phyloP scores from a whole-genome alignment of 768 basidiomycete species.

The Hydnomerulius pinastri region DNA sequence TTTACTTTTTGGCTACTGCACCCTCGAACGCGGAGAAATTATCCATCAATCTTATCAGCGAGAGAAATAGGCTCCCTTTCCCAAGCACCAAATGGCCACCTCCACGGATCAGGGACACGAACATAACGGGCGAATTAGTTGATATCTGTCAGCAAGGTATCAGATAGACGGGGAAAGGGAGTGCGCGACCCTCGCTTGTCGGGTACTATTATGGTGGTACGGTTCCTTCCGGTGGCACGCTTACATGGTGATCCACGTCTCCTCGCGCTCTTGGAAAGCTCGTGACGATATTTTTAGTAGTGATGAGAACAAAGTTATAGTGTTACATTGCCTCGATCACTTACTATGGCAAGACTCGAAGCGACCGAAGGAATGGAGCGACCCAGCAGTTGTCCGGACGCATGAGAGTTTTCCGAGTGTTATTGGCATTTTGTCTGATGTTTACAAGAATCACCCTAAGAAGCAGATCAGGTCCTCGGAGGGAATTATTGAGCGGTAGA shows the following conservation, averaged over 20 bases:
- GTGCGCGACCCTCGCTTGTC: too few species aligned
- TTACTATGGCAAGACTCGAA: neutral
- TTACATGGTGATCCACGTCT: too few species aligned
- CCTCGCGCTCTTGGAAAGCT: too few species aligned
- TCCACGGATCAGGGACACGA: too few species aligned
- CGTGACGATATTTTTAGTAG: slow-evolving; percentile 1
- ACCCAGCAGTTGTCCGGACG: neutral
- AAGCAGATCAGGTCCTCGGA: neutral
- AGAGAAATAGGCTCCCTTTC: slow-evolving; percentile 2
- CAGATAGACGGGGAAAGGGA: too few species aligned
- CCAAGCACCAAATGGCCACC: too few species aligned
- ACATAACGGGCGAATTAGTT: too few species aligned
- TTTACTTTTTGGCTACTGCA: slow-evolving; percentile 1
- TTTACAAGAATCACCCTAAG: too few species aligned
- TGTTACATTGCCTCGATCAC: neutral
- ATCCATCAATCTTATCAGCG: slow-evolving; percentile 7
- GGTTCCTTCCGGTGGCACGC: too few species aligned
- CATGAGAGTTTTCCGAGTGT: neutral
- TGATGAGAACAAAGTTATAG: slow-evolving; percentile 4
- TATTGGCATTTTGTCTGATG: too few species aligned
- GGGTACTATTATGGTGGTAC: too few species aligned
- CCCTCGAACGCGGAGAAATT: neutral
- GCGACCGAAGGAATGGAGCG: neutral
- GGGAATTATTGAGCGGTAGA: slow-evolving; percentile 4
- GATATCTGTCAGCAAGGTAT: too few species aligned